Evolutionary conservation across 495 filamentous ascomycete genomes (phyloP), one percentile per base, ranked within the genome.

Genomic region (Chlorociboria aeruginascens): DNA sequence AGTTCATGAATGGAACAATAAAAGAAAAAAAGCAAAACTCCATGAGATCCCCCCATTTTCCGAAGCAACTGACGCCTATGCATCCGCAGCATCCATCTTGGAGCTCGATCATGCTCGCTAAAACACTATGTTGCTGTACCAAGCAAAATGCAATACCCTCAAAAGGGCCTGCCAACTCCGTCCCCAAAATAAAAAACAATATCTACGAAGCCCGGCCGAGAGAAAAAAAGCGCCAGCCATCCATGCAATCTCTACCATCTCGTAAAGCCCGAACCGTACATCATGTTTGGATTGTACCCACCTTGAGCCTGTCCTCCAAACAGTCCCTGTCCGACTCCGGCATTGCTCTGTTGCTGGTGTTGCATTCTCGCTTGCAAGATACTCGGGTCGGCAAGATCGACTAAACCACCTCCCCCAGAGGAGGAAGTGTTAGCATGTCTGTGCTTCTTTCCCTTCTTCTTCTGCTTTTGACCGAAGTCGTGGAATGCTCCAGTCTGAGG

Each of bases 401-500:
- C 88, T 87, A 94, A 79, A 77, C 83, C 87, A 82, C 81, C 79
- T 74, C 87, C 87, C 77, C 86, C 86, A 78, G 86, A 90, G 81
- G 88, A 92, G 85, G 88, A 94, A 90, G 89, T 94, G 85, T 94
- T 93, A 92, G 89, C 89, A 83, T 95, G 87, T 82, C 87, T 93
- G 73, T 93, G 88, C 84, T 93, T 92, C 81, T 93, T 94, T 79
- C 86, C 87, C 85, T 95, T 94, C 85, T 94, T 95, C 85, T 92
- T 95, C 79, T 89, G 84, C 82, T 94, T 94, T 73, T 81, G 78
- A 69, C 79, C 83, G 74, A 80, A 78, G 63, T 89, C 86, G 76
- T 86, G 81, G 72, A 79, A 81, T 68, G 76, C 73, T 72, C 85
- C 84, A 72, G 82, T 67, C 76, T 84, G 86, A 65, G 81, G 67